Evolutionary conservation across 768 basidiomycete species (phyloP).

Genomic region (Termitomyces titanicus): DNA sequence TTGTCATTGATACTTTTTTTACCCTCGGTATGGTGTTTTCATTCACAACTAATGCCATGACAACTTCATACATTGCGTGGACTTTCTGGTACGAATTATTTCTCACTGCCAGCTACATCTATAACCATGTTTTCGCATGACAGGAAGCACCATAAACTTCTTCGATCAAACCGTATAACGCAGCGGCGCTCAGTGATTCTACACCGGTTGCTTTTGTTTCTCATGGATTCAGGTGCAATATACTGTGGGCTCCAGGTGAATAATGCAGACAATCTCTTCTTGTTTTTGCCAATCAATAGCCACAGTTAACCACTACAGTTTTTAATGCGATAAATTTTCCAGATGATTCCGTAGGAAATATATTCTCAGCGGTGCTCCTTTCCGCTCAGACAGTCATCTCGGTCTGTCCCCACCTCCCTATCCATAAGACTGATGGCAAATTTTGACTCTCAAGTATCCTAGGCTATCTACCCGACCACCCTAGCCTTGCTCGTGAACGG

Average conservation of each 20-base stretch:
- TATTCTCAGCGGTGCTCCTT: neutral
- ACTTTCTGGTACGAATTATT: neutral
- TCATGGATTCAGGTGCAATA: neutral
- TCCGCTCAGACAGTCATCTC: neutral
- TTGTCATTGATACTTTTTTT: neutral
- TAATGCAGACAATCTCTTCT: no score
- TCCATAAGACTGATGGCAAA: neutral
- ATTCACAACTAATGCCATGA: neutral
- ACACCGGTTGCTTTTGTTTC: neutral
- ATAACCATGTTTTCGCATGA: neutral
- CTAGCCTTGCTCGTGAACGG: neutral
- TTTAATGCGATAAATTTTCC: neutral
- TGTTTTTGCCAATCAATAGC: no score
- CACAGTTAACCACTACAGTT: neutral
- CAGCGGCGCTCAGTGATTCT: neutral
- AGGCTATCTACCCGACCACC: neutral
- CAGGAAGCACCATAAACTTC: neutral
- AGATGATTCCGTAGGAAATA: neutral
- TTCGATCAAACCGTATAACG: neutral
- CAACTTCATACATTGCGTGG: neutral
- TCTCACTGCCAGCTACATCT: no score
- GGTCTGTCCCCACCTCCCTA: neutral
- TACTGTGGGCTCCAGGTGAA: neutral
- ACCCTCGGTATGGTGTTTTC: neutral
- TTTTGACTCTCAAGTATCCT: neutral